Conservation (phyloP, 257 asterid genomes). For the Plantago major region DNA sequence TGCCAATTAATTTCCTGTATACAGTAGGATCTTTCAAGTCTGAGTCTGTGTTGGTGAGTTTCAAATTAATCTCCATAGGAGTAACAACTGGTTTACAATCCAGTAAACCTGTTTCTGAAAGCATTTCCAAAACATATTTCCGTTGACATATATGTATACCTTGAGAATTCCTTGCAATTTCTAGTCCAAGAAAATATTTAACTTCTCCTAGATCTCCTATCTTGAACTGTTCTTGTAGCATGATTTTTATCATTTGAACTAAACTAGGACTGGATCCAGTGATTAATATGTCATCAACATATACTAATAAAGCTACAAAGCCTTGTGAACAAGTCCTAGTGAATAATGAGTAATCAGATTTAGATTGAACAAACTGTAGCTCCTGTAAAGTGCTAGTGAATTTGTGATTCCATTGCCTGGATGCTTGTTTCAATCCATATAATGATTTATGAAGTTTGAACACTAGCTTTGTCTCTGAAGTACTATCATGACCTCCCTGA, state of each 20-base stretch:
- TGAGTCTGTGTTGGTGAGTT: neutral
- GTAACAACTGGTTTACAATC: neutral
- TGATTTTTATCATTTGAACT: neutral
- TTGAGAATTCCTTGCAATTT: too few relatives aligned
- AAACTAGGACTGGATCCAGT: neutral
- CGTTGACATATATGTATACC: too few relatives aligned
- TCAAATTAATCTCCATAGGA: neutral
- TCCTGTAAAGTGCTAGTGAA: too few relatives aligned
- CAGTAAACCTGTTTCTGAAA: neutral
- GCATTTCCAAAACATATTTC: neutral
- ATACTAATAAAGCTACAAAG: neutral
- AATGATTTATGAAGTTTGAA: too few relatives aligned
- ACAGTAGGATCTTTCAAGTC: neutral
- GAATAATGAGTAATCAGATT: neutral
- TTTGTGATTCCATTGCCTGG: too few relatives aligned
- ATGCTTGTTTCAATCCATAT: too few relatives aligned
- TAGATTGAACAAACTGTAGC: neutral
- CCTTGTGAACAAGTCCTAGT: neutral
- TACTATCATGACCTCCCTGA: too few relatives aligned
- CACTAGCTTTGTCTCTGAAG: too few relatives aligned
- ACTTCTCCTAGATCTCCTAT: slow-evolving; percentile 1
- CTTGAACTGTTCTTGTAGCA: neutral
- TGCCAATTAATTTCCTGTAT: neutral
- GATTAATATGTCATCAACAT: slow-evolving; percentile 2
- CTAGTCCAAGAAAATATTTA: too few relatives aligned